phyloP scores from a whole-genome alignment of 805 yeast genomes.

The Wickerhamiella kurtzmanii region DNA sequence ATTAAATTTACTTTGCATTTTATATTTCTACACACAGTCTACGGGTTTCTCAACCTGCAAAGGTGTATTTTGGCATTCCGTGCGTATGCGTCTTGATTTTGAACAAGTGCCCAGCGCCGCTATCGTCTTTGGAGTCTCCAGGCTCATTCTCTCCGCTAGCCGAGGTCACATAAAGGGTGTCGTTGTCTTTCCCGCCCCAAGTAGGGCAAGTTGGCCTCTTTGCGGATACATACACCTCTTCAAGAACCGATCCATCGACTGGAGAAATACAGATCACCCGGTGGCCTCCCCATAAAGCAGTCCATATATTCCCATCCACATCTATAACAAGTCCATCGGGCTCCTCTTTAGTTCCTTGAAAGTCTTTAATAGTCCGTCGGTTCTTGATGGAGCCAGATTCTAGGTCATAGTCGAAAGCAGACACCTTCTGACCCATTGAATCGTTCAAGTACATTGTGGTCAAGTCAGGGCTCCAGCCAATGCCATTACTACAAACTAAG shows the following conservation, averaged over 20 bases:
- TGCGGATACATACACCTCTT: slow-evolving; percentile 18
- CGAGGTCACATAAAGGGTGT: slow-evolving; percentile 21
- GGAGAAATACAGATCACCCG: slow-evolving; percentile 20
- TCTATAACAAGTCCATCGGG: slow-evolving; percentile 22
- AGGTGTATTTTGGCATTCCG: slow-evolving; percentile 23
- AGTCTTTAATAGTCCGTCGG: slow-evolving; percentile 17
- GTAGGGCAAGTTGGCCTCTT: slow-evolving; percentile 24
- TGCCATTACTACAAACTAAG: slow-evolving; percentile 41
- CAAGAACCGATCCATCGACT: slow-evolving; percentile 21
- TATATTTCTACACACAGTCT: background rate
- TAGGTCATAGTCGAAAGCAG: slow-evolving; percentile 33
- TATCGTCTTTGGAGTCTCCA: slow-evolving; percentile 13
- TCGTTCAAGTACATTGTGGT: slow-evolving; percentile 40
- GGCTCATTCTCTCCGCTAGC: slow-evolving; percentile 10
- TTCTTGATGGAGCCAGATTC: slow-evolving; percentile 27
- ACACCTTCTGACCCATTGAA: slow-evolving; percentile 35
- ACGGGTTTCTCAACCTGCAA: slow-evolving; percentile 19
- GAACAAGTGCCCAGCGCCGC: slow-evolving; percentile 26
- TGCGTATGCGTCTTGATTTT: slow-evolving; percentile 18
- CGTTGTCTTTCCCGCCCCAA: slow-evolving; percentile 26
- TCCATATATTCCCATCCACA: slow-evolving; percentile 21
- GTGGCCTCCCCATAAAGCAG: slow-evolving; percentile 20
- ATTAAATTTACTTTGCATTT: no score
- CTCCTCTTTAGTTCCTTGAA: slow-evolving; percentile 17
- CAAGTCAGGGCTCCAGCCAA: slow-evolving; percentile 37